Evolutionary conservation across 2,329 filamentous ascomycete species (phyloP).

Genomic region (Colletotrichum tropicale): DNA sequence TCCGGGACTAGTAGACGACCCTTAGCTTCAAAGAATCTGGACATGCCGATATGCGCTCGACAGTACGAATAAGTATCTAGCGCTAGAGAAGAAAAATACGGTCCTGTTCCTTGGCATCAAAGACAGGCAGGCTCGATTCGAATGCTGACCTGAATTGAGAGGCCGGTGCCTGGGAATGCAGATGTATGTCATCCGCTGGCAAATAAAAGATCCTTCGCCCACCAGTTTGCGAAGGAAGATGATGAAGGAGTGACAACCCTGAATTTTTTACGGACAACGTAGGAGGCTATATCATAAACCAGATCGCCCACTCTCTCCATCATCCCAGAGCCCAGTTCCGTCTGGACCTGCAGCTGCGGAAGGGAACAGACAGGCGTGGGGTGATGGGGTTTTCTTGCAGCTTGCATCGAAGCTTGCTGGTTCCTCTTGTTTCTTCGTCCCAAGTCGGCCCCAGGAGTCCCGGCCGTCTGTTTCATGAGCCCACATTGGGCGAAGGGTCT

Average conservation of each 20-base stretch:
- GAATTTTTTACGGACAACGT: not conserved
- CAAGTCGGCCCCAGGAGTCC: not conserved
- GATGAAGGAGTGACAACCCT: not conserved
- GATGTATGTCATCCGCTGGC: not conserved
- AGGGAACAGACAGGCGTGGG: not conserved
- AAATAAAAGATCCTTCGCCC: not conserved
- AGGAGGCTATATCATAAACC: not conserved
- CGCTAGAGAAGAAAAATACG: not conserved
- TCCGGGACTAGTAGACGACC: not conserved
- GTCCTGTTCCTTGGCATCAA: not conserved
- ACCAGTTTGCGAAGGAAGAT: not conserved
- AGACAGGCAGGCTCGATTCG: not conserved
- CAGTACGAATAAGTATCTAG: not conserved
- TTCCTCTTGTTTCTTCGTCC: not conserved
- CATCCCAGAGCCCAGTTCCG: not conserved
- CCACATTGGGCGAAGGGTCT: constrained; percentile 7
- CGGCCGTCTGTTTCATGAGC: constrained; percentile 9
- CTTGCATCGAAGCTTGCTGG: not conserved
- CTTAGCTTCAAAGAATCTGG: not conserved
- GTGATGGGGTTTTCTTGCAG: constrained; percentile 10
- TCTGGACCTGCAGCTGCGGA: not conserved
- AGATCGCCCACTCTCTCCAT: not conserved
- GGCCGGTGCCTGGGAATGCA: not conserved
- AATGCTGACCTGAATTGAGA: not conserved
- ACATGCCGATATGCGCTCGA: not conserved